Base-by-base conservation (phyloP, 306 rosid species). In the Malus sylvestris region DNA sequence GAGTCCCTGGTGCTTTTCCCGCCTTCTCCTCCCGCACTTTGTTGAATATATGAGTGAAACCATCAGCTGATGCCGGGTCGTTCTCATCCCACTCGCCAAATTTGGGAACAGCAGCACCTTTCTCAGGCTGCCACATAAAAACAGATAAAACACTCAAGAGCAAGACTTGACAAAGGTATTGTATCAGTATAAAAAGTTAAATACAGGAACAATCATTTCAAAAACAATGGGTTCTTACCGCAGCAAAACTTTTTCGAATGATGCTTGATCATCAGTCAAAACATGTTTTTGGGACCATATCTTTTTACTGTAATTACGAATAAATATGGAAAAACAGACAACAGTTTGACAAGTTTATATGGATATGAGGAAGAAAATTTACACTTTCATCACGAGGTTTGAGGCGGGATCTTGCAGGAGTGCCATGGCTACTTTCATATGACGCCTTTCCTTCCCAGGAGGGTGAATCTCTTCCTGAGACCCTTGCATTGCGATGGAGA, bases 81-180 rank as follows among this genome's bases (percentile, higher is more conserved):
- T 69, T 88, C 69, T 89, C 97, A 76, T 95, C 91, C 97, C 99
- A 95, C 45, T 85, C 98, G 12, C 99, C 99, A n/a, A 95, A 92
- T 73, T 88, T 92, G 2, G 99, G 99, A 83, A 95, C 97, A 63
- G 99, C 93, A 67, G 97, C 93, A 49, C 91, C 99, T 58, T 83
- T 89, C 16, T 95, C 97, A 40, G 93, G 91, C 97, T 92, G 92
- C 69, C 62, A 81, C 27, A 78, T 52, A 65, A 77, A 13, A 83
- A 73, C 55, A 49, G 64, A 42, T 23, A 70, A 35, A 62, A 33
- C 72, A 25, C 45, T 85, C 72, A 85, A 57, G 64, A 77, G 51
- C 40, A 18, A 45, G 53, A 78, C 19, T 62, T 10, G 51, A 44
- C 57, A 30, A 68, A 57, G 70, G 73, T 46, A 38, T 25, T 33